These are phyloP conservation scores for Hypoxylon fuscum DNA, from an alignment of 495 filamentous ascomycete genomes.

Conservation along the genomic window DNA sequence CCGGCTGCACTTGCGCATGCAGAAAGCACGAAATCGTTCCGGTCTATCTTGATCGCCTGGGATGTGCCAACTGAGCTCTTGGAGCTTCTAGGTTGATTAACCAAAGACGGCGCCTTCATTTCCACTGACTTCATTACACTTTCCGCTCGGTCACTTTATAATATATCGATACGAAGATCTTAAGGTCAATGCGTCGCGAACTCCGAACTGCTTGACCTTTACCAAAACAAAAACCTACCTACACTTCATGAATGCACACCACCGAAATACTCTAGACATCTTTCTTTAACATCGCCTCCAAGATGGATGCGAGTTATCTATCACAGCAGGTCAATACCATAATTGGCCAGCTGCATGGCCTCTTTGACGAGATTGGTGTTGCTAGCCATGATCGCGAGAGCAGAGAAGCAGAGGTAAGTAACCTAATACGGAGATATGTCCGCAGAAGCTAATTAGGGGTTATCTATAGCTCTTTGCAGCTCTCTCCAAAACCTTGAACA, in stretches of 20 bases:
- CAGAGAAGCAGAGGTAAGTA: conserved; percentile 82
- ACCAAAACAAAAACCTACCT: conserved; percentile 3
- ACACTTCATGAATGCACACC: conserved; percentile 18
- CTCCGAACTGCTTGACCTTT: conserved; percentile 16
- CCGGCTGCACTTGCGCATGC: conserved; percentile 27
- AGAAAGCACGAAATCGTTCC: conserved; percentile 32
- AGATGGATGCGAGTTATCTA: conserved; percentile 91
- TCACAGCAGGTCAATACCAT: conserved; percentile 94
- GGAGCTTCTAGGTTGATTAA: conserved; percentile 29
- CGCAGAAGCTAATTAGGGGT: conserved; percentile 40
- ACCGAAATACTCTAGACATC: conserved; percentile 4
- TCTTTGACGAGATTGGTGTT: conserved; percentile 97
- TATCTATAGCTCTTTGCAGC: conserved; percentile 78
- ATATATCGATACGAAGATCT: conserved; percentile 12
- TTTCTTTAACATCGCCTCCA: conserved; percentile 24
- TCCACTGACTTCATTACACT: background rate
- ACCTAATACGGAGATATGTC: conserved; percentile 8
- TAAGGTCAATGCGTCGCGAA: conserved; percentile 26
- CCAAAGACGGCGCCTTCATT: conserved; percentile 21
- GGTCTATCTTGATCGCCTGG: conserved; percentile 38
- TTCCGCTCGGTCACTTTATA: background rate
- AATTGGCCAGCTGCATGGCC: conserved; percentile 85
- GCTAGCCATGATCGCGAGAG: conserved; percentile 86
- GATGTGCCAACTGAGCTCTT: conserved; percentile 35
- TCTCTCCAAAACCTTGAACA: conserved; percentile 85